phyloP scores from a whole-genome alignment of 805 yeast species.

The Clavispora fructus region DNA sequence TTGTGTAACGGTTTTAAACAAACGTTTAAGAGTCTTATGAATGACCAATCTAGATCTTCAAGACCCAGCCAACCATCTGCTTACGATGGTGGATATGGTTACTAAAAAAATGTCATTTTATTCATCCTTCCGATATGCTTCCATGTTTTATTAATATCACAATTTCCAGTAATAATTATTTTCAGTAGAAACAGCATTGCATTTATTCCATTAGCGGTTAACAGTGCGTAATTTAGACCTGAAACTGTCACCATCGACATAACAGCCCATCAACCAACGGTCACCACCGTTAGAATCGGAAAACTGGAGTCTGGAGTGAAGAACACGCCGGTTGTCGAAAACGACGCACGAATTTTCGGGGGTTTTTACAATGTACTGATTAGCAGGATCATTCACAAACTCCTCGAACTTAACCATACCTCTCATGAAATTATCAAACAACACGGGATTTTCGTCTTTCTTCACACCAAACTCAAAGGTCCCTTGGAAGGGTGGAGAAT shows the following conservation, averaged over 20 bases:
- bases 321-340: conserved; percentile 64
- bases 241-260: conserved; percentile 66
- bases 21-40: conserved; percentile 34
- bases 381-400: conserved; percentile 44
- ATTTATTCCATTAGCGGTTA: neutral
- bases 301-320: conserved; percentile 55
- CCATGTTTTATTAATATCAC: neutral
- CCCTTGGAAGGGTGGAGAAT: conserved; percentile 81
- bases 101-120: conserved; percentile 3
- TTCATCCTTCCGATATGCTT: neutral
- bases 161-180: neutral
- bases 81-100: conserved; percentile 8
- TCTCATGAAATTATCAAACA: conserved; percentile 51
- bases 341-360: conserved; percentile 59
- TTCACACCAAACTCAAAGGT: conserved; percentile 61
- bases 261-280: conserved; percentile 75
- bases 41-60: conserved; percentile 13
- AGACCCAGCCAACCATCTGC: conserved; percentile 2
- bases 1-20: conserved; percentile 95
- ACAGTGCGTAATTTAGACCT: conserved; percentile 45
- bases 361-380: conserved; percentile 51
- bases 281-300: conserved; percentile 41
- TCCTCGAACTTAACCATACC: conserved; percentile 61
- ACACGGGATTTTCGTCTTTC: conserved; percentile 21
- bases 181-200: neutral